Evolutionary conservation across 805 yeast species (phyloP).

Genomic region (Barnettozyma sucrosica): DNA sequence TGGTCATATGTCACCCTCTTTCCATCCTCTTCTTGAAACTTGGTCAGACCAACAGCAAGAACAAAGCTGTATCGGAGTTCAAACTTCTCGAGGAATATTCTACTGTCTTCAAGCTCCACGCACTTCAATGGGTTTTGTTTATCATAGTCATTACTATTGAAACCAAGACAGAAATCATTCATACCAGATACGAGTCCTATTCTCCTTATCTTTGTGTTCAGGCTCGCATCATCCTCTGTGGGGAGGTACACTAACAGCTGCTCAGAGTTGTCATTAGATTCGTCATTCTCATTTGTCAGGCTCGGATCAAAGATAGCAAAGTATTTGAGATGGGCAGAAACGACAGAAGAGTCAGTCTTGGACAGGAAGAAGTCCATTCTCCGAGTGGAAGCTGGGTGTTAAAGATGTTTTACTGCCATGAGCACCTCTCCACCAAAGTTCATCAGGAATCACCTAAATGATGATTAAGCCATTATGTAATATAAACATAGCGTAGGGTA

Average conservation of each 20-base stretch:
- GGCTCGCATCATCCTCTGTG: constrained; percentile 11
- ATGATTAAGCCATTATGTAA: no score
- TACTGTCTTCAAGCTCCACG: constrained; percentile 27
- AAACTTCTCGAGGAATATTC: constrained; percentile 24
- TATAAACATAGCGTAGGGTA: no score
- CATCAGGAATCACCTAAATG: no score
- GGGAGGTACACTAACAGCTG: constrained; percentile 32
- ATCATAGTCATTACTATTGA: constrained; percentile 3
- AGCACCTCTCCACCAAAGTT: no score
- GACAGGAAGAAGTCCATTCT: constrained; percentile 22
- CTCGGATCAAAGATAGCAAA: constrained; percentile 36
- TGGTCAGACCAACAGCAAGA: constrained; percentile 17
- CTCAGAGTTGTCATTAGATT: constrained; percentile 13
- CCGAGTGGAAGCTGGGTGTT: background rate
- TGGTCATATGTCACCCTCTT: constrained; percentile 8
- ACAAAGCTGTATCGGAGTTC: constrained; percentile 27
- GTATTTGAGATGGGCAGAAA: constrained; percentile 21
- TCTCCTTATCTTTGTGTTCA: constrained; percentile 32
- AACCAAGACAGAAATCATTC: constrained; percentile 12
- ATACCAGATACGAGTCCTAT: constrained; percentile 40
- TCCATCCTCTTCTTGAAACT: constrained; percentile 16
- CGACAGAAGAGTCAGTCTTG: constrained; percentile 10
- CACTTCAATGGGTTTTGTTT: constrained; percentile 4
- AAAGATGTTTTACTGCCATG: no score
- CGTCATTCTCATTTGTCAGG: constrained; percentile 24